Conservation (phyloP, 306 rosid species). For the Ammopiptanthus mongolicus region DNA sequence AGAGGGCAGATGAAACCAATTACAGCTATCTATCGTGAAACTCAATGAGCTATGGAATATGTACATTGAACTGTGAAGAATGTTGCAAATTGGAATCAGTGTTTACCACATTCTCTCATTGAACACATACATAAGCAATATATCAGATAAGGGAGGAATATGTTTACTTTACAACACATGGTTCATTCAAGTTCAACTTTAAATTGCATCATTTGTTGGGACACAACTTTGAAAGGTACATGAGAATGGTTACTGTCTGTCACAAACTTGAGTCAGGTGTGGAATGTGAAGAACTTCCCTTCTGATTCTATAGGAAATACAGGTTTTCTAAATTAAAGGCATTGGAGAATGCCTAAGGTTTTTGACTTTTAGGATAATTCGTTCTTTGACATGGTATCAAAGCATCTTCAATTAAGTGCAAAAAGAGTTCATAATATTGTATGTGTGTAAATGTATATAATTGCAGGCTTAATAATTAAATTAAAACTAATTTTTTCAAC, state of each 20-base stretch:
- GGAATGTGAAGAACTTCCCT: background rate
- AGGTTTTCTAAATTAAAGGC: background rate
- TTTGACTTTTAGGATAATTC: background rate
- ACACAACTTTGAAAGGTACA: background rate
- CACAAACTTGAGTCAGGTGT: background rate
- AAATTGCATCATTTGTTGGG: background rate
- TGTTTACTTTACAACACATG: background rate
- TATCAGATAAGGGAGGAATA: background rate
- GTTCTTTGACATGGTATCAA: background rate
- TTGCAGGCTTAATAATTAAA: no score
- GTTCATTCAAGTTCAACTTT: background rate
- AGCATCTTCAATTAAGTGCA: background rate
- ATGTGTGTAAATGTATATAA: no score
- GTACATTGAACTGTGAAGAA: background rate
- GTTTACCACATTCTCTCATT: background rate
- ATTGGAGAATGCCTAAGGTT: background rate
- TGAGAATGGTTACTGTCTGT: background rate
- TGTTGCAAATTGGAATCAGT: background rate
- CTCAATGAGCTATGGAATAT: background rate
- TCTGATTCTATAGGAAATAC: background rate
- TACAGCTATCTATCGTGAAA: background rate
- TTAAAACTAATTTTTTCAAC: background rate
- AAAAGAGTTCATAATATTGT: no score
- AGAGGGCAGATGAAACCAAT: conserved; percentile 9
- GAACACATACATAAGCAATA: background rate